A percentile compares a stretch with the other conserved stretches of the same genome.
Evolutionary conservation across 2,329 filamentous ascomycete genomes (phyloP).

Genomic region (Massarina eburnea): DNA sequence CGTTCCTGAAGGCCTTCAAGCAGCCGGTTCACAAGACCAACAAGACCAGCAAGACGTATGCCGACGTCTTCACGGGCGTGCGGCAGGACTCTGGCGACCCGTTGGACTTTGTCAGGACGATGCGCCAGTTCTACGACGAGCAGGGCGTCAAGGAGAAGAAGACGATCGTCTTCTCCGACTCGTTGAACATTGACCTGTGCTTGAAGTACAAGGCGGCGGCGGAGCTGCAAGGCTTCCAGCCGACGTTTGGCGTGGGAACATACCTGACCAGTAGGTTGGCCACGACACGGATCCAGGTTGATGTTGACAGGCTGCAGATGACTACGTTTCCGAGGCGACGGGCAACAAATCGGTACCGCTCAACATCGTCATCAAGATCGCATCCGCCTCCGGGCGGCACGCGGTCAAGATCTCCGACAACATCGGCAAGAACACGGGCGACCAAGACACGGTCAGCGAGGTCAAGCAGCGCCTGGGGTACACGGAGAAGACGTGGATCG

Average conservation of each 20-base stretch:
- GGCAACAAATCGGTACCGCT: slow-evolving; percentile 84
- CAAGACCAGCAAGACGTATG: slow-evolving; percentile 64
- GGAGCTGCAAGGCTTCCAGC: slow-evolving; percentile 76
- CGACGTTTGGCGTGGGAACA: slow-evolving; percentile 92
- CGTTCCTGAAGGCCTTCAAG: slow-evolving; percentile 83
- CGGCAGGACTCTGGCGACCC: slow-evolving; percentile 92
- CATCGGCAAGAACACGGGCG: slow-evolving; percentile 89
- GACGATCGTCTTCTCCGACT: slow-evolving; percentile 93
- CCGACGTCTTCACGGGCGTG: slow-evolving; percentile 78
- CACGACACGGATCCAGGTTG: background rate
- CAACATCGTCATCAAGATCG: slow-evolving; percentile 98
- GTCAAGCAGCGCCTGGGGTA: slow-evolving; percentile 89
- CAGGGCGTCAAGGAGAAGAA: slow-evolving; percentile 79
- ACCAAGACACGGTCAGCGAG: slow-evolving; percentile 72
- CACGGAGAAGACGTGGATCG: slow-evolving; percentile 78
- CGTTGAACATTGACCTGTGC: slow-evolving; percentile 86
- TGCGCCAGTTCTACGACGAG: slow-evolving; percentile 77
- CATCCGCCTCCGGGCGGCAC: slow-evolving; percentile 75
- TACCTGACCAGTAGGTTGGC: slow-evolving; percentile 73
- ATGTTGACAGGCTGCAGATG: slow-evolving; percentile 55
- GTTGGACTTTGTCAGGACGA: slow-evolving; percentile 72
- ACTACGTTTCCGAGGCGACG: slow-evolving; percentile 73
- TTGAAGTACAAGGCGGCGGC: slow-evolving; percentile 85
- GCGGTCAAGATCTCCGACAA: slow-evolving; percentile 93
- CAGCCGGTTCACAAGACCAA: slow-evolving; percentile 59